Base-by-base conservation (phyloP, 768 basidiomycete species). In the Suillus occidentalis region DNA sequence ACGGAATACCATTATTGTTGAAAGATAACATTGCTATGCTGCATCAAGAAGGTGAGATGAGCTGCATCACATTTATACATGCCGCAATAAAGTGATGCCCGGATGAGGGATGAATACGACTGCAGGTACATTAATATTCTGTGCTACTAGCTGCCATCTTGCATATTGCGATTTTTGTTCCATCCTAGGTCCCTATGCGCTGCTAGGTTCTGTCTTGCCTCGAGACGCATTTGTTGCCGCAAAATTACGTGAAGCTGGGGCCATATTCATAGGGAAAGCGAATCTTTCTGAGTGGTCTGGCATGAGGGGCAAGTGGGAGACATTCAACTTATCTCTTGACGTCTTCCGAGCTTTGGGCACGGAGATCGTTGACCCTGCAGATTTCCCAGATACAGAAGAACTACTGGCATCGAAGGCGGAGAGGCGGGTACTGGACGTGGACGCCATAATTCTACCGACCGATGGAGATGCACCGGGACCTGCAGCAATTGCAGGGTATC, bases 401-500 rank as follows among this genome's bases (percentile, higher is more conserved):
- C 77, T 85, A 28, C 63, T 78, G 31, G 65, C 63, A 3, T 83
- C 82, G 0, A 80, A 80, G n/a, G 85, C 86, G 63, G 87, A 89
- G 71, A 83, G 78, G 3, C 72, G 83, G 22, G 86, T 89, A 1
- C 68, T 87, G 47, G 75, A 81, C 22, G 76, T 78, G 1, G 81
- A 85, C 65, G 85, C 84, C 0, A 68, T 86, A 6, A 75, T 85
- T 13, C 70, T 84, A 5, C 85, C 84, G 7, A 67, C 73, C 10
- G 63, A 66, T 66, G 1, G 36, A 28, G 36, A 36, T 25, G 72
- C 31, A 71, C 70, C 31, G n/a, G 28, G 52, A 3, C 65, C 71
- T 3, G 64, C 71, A 77, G 87, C 85, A 10, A 83, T 87, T 60
- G 85, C 84, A 1, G 86, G 86, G 9, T 88, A 86, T 68, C 86